Evolutionary conservation across 2,329 filamentous ascomycete species (phyloP), one percentile per base, ranked within the genome.

Genomic region (Aspergillus sp.): DNA sequence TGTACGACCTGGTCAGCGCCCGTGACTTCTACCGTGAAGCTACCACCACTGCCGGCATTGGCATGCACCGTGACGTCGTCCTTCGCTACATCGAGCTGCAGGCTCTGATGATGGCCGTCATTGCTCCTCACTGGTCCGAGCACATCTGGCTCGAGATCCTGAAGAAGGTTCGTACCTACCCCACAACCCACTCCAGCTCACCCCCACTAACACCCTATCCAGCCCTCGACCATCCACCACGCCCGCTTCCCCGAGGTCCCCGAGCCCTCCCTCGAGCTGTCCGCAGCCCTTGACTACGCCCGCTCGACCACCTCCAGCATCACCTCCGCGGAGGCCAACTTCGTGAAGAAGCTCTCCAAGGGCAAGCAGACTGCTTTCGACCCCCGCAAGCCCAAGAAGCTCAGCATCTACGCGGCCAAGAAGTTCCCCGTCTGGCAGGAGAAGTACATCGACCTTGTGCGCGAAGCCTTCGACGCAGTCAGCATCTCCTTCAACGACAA

Each of bases 81-180:
- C 80, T 86, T 68, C 86, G 88, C 67, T 99, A 95, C 78, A 87
- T 96, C 66, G 90, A 96, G 78, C 83, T 96, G 19, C 94, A 97
- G 77, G 88, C 90, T 49, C 83, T 96, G 54, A 83, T 97, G 71
- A 81, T 98, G 67, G 85, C 89, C 3, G 90, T 92, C 54, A 88
- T 98, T 64, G 89, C 94, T 2, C 94, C 95, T 60, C 95, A 99
- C 78, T 98, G 92, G 89, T 84, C 91, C 50, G 95, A 99, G 74
- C 90, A 96, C 78, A 87, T 99, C 73, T 98, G 92, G 92, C 86
- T 90, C 57, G 94, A 98, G 78, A 87, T 98, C 2, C 86, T 99
- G 62, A 86, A 90, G 74, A 92, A 88, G 73, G 78, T 78, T 53
- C 57, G 60, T 54, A 7, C 53, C 48, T 50, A 32, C 10, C 27